These are phyloP conservation scores for Mortierella antarctica DNA, from an alignment of 192 early-diverging fungal species.

Conservation along the genomic window DNA sequence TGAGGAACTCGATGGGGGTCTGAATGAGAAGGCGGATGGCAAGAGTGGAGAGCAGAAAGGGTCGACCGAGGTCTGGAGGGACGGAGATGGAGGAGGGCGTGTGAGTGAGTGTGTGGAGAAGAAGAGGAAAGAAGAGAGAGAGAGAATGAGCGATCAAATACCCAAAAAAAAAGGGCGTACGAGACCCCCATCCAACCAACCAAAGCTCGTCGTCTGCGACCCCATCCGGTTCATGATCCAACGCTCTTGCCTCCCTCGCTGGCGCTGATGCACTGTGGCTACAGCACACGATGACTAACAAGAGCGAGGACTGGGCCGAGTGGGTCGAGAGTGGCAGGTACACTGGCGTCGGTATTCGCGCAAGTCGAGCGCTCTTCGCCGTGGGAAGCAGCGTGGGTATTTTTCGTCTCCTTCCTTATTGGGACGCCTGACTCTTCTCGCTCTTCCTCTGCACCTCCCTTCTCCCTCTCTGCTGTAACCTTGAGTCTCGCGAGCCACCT, in stretches of 20 bases:
- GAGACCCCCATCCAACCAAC: neutral
- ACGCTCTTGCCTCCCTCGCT: neutral
- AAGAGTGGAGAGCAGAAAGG: neutral
- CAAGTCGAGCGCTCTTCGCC: no score
- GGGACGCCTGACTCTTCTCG: neutral
- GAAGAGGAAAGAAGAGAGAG: neutral
- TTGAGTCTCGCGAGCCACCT: neutral
- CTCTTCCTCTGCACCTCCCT: neutral
- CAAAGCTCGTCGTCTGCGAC: neutral
- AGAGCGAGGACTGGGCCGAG: no score
- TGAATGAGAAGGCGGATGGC: neutral
- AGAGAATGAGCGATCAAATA: neutral
- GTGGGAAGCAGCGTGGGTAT: constrained; percentile 8
- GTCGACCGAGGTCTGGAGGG: neutral
- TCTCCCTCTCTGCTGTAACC: neutral
- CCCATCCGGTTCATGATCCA: neutral
- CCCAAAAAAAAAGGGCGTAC: neutral
- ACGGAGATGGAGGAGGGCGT: constrained; percentile 3
- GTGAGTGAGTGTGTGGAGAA: neutral
- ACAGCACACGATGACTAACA: no score
- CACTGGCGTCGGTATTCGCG: no score
- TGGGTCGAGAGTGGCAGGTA: no score
- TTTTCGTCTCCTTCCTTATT: constrained; percentile 12
- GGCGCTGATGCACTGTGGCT: no score
- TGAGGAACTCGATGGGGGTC: neutral